Percentiles rank a stretch among this genome's conserved stretches.
Evolutionary conservation across 805 yeast species (phyloP).

Genomic region (Nakazawaea ernobii): DNA sequence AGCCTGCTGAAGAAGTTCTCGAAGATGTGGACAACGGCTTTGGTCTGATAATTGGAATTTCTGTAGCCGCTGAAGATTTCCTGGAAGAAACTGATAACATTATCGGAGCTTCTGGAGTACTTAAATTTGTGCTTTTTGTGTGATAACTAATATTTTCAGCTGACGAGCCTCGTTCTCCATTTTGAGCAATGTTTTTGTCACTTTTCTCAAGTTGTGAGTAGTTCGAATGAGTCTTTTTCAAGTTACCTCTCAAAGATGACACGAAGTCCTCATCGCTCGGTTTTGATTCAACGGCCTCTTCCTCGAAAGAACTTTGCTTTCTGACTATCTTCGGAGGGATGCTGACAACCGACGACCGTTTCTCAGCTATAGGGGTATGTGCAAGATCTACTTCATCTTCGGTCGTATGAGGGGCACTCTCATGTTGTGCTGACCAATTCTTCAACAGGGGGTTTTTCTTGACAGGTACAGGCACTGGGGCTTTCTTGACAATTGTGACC

Average conservation of each 20-base stretch:
- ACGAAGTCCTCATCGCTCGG: slow-evolving; percentile 10
- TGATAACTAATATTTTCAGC: too few relatives aligned
- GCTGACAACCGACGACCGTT: neutral
- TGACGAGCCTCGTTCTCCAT: too few relatives aligned
- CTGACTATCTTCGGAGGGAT: neutral
- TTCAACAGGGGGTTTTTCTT: slow-evolving; percentile 7
- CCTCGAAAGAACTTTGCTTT: neutral
- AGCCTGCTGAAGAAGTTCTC: neutral
- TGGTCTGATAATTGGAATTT: neutral
- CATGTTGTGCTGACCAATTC: neutral
- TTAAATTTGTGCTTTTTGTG: too few relatives aligned
- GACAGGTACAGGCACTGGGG: slow-evolving; percentile 15
- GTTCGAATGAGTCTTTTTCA: slow-evolving; percentile 12
- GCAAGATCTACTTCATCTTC: neutral
- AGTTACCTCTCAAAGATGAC: slow-evolving; percentile 12
- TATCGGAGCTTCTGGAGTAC: too few relatives aligned
- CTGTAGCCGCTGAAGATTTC: too few relatives aligned
- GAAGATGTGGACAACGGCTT: neutral
- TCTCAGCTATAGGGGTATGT: neutral
- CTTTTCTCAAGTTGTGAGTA: too few relatives aligned
- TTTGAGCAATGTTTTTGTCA: too few relatives aligned
- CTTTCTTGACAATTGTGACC: neutral
- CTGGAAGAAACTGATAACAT: too few relatives aligned
- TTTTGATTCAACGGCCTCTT: neutral
- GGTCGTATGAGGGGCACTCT: neutral